These are phyloP conservation scores for Colletotrichum scovillei DNA, from an alignment of 2,329 filamentous ascomycete species.

Conservation along the genomic window DNA sequence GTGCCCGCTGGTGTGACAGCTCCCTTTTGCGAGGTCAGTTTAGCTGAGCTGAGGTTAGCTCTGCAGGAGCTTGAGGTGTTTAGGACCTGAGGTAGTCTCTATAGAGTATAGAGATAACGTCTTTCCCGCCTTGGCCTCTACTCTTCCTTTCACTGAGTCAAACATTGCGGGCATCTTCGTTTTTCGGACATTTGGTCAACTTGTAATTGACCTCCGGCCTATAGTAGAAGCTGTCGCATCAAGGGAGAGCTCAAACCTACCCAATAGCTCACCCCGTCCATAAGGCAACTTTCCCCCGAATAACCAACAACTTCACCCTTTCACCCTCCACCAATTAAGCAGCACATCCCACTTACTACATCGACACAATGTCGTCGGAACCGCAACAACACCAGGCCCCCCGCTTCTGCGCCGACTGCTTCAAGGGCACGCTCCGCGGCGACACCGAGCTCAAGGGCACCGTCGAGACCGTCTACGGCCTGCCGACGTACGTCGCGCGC, in stretches of 20 bases:
- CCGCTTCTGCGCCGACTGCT: slow-evolving; percentile 38
- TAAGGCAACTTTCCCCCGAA: too few species aligned
- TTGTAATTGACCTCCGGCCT: neutral
- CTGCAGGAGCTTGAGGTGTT: neutral
- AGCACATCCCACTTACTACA: neutral
- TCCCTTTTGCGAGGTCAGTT: neutral
- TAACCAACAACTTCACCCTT: too few species aligned
- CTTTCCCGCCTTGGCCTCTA: neutral
- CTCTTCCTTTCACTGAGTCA: neutral
- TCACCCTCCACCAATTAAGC: neutral
- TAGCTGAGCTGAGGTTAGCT: neutral
- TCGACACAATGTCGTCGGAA: neutral
- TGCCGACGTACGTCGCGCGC: slow-evolving; percentile 41
- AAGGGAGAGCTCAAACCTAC: too few species aligned
- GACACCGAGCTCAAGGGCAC: slow-evolving; percentile 37
- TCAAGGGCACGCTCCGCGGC: slow-evolving; percentile 37
- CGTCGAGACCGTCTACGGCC: slow-evolving; percentile 39
- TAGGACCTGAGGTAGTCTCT: neutral
- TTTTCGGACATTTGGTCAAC: too few species aligned
- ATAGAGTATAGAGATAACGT: neutral
- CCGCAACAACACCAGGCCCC: slow-evolving; percentile 14
- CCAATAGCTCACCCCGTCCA: too few species aligned
- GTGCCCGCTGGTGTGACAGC: neutral
- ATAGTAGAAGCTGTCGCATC: too few species aligned
- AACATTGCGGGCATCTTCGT: neutral